Base-by-base conservation (phyloP, 805 yeast genomes). In the Cyberlindnera maritima region DNA sequence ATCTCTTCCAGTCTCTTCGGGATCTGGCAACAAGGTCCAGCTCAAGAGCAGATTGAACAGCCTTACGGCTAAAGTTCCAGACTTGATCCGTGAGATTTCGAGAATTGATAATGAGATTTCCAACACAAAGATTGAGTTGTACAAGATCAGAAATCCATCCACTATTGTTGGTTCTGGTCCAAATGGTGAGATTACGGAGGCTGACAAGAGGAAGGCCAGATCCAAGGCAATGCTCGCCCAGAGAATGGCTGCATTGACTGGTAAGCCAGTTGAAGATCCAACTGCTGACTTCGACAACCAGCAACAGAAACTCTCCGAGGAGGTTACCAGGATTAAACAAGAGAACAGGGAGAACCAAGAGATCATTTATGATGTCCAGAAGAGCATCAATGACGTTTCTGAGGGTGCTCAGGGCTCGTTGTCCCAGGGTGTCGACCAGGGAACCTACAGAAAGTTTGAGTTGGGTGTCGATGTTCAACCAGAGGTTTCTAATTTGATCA, bases 231-330 rank as follows among this genome's bases (percentile, higher is more conserved):
- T 82, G 47, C 72, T 94, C 56, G 81, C 83, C 53, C 87, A 91
- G 42, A 78, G 96, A 56, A 90, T 92, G 96, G 96, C 96, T 25
- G 88, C 92, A 3, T 76, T 92, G 58, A 91, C 97, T 0, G 97
- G 97, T 6, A 85, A 82, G 58, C 71, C 78, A 8, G 69, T 74
- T 3, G 67, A 74, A 8, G 69, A 69, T 28, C 64, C 70, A 36
- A 74, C 72, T 20, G 64, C 55, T 17, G 70, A 65, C 9, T 57
- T 66, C 33, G 75, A 65, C 34, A 55, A 60, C 25, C 68, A 70
- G 43, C 69, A 67, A 47, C 56, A 54, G 38, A 49, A 52, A 41
- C 72, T 84, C 52, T 75, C 74, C 42, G 75, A 72, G 48, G 84
- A 80, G 41, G 66, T 76, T 19, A 71, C 75, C 18, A 68, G 65